Conservation (phyloP, 768 basidiomycete species). For the Russula olivacea region DNA sequence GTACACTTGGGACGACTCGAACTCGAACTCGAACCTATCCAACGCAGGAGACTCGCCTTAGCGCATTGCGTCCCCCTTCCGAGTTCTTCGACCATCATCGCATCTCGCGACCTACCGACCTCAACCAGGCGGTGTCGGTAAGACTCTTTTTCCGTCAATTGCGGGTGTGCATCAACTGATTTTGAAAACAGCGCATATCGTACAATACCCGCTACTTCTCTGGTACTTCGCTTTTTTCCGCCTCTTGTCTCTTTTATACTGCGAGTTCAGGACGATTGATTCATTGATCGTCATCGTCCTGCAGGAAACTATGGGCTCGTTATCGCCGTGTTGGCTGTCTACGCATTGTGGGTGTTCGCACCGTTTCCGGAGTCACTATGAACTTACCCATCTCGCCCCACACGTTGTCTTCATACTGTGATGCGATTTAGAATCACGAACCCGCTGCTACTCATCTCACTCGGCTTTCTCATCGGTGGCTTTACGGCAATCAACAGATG, state of each 20-base stretch:
- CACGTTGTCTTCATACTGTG: not conserved
- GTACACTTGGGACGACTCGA: too few species aligned
- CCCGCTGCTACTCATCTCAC: conserved; percentile 71
- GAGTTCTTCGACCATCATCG: conserved; percentile 86
- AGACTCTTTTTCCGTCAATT: conserved; percentile 29
- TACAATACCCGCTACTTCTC: conserved; percentile 93
- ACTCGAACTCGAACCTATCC: too few species aligned
- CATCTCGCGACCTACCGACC: conserved; percentile 75
- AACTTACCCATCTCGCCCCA: not conserved
- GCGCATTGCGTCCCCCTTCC: conserved; percentile 59
- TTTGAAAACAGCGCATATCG: conserved; percentile 64
- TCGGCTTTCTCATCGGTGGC: conserved; percentile 86
- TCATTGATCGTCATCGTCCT: conserved; percentile 12
- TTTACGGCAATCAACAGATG: conserved; percentile 86
- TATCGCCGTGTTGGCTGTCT: conserved; percentile 70
- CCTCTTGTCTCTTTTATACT: not conserved
- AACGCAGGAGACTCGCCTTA: conserved; percentile 68
- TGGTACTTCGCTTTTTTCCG: conserved; percentile 35
- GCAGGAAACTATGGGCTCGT: conserved; percentile 85
- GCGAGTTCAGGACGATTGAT: not conserved
- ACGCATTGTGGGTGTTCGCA: conserved; percentile 60
- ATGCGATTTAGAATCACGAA: conserved; percentile 61
- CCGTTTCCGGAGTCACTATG: not conserved
- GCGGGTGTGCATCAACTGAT: not conserved
- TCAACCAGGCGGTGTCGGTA: conserved; percentile 73